phyloP scores from a whole-genome alignment of 2,329 filamentous ascomycete genomes.

The Colletotrichum plurivorum region DNA sequence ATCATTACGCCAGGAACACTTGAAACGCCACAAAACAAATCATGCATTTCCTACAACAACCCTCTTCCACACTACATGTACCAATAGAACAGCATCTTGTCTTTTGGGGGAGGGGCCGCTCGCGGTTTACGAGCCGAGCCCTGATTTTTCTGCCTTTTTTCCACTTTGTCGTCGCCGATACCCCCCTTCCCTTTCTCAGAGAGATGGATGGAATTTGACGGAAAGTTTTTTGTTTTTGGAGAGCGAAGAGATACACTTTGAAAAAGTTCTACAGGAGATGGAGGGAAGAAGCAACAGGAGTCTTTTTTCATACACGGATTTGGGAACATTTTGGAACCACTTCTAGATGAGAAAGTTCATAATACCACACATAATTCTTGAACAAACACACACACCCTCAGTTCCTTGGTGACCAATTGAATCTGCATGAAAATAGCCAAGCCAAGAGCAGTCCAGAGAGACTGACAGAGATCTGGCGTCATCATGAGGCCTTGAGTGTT shows the following conservation, averaged over 20 bases:
- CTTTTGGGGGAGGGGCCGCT: neutral
- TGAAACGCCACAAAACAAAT: constrained; percentile 19
- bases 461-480: no score
- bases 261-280: neutral
- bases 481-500: no score
- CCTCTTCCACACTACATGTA: constrained; percentile 14
- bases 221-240: constrained; percentile 27
- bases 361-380: constrained; percentile 33
- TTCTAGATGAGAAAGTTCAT: constrained; percentile 26
- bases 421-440: neutral
- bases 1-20: constrained; percentile 35
- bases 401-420: neutral
- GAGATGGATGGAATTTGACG: constrained; percentile 40
- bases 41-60: neutral
- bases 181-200: constrained; percentile 40
- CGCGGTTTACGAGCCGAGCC: neutral
- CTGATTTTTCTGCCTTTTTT: constrained; percentile 8
- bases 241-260: neutral
- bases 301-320: neutral
- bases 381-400: neutral
- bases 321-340: neutral
- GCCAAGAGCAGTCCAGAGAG: no score
- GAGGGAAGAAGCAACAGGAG: neutral
- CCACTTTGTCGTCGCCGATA: constrained; percentile 41
- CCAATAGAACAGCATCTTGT: constrained; percentile 31